Conservation (phyloP, 1,139 yeast genomes). For the Blastobotrys proliferans region DNA sequence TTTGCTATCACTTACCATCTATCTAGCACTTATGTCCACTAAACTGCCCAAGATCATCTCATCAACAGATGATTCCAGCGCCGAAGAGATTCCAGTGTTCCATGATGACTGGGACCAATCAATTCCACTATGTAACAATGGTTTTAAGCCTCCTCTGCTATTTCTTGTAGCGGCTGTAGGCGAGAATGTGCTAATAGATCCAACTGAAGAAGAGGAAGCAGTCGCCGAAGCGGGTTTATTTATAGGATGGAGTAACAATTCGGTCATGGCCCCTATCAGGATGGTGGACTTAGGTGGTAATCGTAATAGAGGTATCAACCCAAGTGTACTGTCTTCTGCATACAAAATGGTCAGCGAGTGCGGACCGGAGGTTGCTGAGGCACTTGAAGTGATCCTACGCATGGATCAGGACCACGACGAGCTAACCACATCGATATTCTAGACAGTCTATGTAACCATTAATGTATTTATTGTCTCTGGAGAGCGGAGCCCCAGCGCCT, state of each 20-base stretch:
- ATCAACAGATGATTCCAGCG: conserved; percentile 48
- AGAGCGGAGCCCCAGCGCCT: too few species aligned
- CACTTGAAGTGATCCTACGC: conserved; percentile 19
- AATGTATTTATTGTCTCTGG: too few species aligned
- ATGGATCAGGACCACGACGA: conserved; percentile 13
- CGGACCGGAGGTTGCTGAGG: conserved; percentile 23
- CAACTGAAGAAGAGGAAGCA: conserved; percentile 78
- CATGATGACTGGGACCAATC: conserved; percentile 80
- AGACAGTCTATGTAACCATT: neutral
- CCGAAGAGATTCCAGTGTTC: conserved; percentile 86
- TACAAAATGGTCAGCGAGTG: conserved; percentile 26
- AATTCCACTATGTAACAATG: conserved; percentile 40
- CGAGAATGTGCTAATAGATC: conserved; percentile 65
- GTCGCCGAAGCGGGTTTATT: conserved; percentile 80
- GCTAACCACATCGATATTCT: conserved; percentile 9
- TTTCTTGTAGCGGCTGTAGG: conserved; percentile 76
- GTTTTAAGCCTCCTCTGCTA: conserved; percentile 66
- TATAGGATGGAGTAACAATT: conserved; percentile 62
- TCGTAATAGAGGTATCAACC: conserved; percentile 25
- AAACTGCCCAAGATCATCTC: conserved; percentile 69
- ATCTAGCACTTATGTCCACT: conserved; percentile 76
- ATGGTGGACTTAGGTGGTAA: conserved; percentile 21
- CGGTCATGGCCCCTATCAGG: conserved; percentile 48
- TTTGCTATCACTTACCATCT: conserved; percentile 69
- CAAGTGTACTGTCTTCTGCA: conserved; percentile 30